Percentiles rank a stretch among this genome's conserved stretches.
phyloP scores from a whole-genome alignment of 345 rosid genomes.

The Nephelium lappaceum region DNA sequence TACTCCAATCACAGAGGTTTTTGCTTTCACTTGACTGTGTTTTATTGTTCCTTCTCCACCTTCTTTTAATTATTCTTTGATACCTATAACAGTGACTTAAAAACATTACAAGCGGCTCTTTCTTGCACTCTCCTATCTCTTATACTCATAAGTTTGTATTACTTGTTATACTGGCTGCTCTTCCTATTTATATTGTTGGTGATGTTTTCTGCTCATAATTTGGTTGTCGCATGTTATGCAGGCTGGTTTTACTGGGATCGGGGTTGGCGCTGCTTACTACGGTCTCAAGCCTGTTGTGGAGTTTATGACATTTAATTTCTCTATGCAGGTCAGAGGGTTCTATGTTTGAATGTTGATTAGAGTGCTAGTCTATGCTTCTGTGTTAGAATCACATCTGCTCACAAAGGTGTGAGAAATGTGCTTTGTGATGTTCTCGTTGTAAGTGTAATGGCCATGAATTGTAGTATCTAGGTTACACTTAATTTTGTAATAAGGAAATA shows the following conservation, averaged over 20 bases:
- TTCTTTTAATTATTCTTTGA: constrained; percentile 11
- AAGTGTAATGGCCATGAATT: neutral
- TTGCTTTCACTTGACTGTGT: constrained; percentile 5
- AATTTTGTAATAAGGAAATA: neutral
- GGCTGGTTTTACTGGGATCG: constrained; percentile 99
- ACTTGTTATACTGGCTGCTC: neutral
- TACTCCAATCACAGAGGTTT: constrained; percentile 95
- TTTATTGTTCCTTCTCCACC: neutral
- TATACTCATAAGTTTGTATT: neutral
- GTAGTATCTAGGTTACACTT: neutral
- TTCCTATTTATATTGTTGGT: constrained; percentile 1
- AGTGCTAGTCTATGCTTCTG: neutral
- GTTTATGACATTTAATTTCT: constrained; percentile 94
- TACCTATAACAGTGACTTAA: neutral
- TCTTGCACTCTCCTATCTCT: neutral
- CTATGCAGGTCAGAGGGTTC: constrained; percentile 74
- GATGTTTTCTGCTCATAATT: constrained; percentile 4
- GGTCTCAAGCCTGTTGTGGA: constrained; percentile 87
- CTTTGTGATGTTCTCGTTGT: neutral
- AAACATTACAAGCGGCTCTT: neutral
- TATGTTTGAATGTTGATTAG: neutral
- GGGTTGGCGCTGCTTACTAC: constrained; percentile 93
- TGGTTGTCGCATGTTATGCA: constrained; percentile 36
- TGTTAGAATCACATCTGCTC: neutral
- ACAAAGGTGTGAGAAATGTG: neutral